Conservation (phyloP, 2,329 filamentous ascomycete species). For the Elsinoe batatas region DNA sequence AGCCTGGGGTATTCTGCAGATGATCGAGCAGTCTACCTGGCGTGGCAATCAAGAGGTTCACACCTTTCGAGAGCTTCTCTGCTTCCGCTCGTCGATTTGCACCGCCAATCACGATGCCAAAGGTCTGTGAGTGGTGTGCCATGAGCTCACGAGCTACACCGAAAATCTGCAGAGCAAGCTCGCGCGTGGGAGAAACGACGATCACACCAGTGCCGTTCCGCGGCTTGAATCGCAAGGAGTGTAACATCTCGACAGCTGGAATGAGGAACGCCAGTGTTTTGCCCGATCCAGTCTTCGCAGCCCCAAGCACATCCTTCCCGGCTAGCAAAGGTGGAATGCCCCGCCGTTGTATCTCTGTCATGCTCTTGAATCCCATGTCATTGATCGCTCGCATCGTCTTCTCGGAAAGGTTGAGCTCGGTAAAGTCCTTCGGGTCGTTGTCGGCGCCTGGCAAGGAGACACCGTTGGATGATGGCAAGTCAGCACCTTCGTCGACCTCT, state of each 20-base stretch:
- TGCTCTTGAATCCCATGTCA: conserved; percentile 86
- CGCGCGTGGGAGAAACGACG: conserved; percentile 84
- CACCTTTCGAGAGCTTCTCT: conserved; percentile 86
- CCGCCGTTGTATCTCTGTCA: conserved; percentile 89
- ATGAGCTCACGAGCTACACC: conserved; percentile 89
- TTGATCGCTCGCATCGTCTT: conserved; percentile 81
- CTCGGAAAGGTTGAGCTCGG: conserved; percentile 74
- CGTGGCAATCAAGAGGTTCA: conserved; percentile 90
- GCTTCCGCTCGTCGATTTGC: conserved; percentile 85
- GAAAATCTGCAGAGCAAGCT: conserved; percentile 92
- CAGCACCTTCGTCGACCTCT: conserved; percentile 32
- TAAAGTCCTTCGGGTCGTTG: conserved; percentile 59
- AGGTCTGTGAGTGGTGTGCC: conserved; percentile 87
- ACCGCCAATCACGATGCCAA: conserved; percentile 91
- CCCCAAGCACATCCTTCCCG: conserved; percentile 84
- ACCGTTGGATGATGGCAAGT: conserved; percentile 46
- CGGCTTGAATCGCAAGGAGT: conserved; percentile 84
- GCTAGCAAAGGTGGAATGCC: conserved; percentile 81
- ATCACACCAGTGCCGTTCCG: conserved; percentile 87
- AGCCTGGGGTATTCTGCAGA: conserved; percentile 80
- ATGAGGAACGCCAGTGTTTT: conserved; percentile 95
- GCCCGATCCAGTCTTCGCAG: conserved; percentile 90
- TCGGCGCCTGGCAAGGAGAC: conserved; percentile 51
- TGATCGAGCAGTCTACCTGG: conserved; percentile 90
- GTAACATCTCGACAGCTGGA: conserved; percentile 86